A percentile compares a stretch with the other conserved stretches of the same genome.
Evolutionary conservation across 2,329 filamentous ascomycete species (phyloP).

Genomic region (Rutstroemia sp.): DNA sequence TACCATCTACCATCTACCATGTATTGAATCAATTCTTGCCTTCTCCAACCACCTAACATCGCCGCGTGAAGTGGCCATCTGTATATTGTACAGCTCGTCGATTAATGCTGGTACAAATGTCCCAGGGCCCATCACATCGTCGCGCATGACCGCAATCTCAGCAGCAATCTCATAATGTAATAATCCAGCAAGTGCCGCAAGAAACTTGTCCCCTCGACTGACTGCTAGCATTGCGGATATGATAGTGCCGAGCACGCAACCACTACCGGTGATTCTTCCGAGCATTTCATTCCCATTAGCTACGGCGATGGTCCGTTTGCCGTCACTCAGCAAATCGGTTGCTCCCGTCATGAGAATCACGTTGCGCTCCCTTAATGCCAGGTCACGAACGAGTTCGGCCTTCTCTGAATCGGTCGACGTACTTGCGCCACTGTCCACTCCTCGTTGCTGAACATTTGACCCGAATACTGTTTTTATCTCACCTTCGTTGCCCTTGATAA

Average conservation of each 20-base stretch:
- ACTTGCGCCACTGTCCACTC: slow-evolving; percentile 70
- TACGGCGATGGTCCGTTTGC: slow-evolving; percentile 57
- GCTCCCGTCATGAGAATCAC: slow-evolving; percentile 78
- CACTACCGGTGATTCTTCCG: slow-evolving; percentile 67
- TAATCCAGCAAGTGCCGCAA: slow-evolving; percentile 64
- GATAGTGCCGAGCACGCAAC: slow-evolving; percentile 78
- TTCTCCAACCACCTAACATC: slow-evolving; percentile 44
- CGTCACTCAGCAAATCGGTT: slow-evolving; percentile 73
- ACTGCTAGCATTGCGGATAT: slow-evolving; percentile 69
- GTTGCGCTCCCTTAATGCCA: slow-evolving; percentile 62
- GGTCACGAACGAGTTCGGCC: slow-evolving; percentile 51
- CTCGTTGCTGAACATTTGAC: slow-evolving; percentile 57
- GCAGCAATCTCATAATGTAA: slow-evolving; percentile 68
- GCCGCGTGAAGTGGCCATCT: slow-evolving; percentile 40
- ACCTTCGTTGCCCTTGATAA: slow-evolving; percentile 91
- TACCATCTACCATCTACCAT: too few relatives aligned
- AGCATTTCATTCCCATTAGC: slow-evolving; percentile 70
- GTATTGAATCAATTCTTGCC: slow-evolving; percentile 40
- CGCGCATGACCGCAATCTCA: slow-evolving; percentile 56
- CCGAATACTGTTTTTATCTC: slow-evolving; percentile 73
- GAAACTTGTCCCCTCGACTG: slow-evolving; percentile 54
- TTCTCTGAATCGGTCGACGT: slow-evolving; percentile 46
- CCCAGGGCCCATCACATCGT: slow-evolving; percentile 69
- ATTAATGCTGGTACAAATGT: slow-evolving; percentile 81
- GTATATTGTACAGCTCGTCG: slow-evolving; percentile 55